phyloP scores from a whole-genome alignment of 352 stramenopile species.

The Peronospora belbahrii region DNA sequence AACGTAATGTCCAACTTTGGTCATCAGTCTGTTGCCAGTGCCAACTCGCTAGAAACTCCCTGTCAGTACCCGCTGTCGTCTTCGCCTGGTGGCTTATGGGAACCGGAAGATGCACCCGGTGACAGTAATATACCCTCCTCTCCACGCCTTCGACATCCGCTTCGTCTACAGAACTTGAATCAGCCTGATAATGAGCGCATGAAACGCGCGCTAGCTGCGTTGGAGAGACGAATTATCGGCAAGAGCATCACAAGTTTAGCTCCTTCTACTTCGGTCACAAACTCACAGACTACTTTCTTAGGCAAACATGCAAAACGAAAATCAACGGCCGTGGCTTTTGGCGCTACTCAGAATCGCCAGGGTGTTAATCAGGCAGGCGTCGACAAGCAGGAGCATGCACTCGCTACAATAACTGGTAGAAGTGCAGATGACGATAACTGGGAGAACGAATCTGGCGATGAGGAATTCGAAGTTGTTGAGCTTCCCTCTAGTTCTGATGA shows the following conservation, averaged over 20 bases:
- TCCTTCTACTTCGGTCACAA: neutral
- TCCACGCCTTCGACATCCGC: conserved; percentile 25
- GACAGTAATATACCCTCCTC: conserved; percentile 1
- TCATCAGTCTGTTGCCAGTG: conserved; percentile 15
- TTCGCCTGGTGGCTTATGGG: neutral
- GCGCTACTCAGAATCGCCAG: neutral
- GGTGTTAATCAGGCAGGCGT: neutral
- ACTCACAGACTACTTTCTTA: neutral
- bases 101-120: neutral
- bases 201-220: conserved; percentile 44
- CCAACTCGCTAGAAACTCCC: conserved; percentile 11
- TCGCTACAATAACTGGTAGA: neutral
- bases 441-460: conserved; percentile 30
- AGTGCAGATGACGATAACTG: conserved; percentile 20
- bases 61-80: conserved; percentile 8
- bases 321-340: conserved; percentile 14
- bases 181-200: conserved; percentile 39
- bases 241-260: conserved; percentile 16
- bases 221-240: conserved; percentile 64
- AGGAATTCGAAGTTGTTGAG: conserved; percentile 70
- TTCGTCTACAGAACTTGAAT: conserved; percentile 49
- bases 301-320: conserved; percentile 18
- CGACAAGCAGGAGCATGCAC: neutral
- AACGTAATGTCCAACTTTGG: conserved; percentile 23
- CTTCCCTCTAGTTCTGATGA: conserved; percentile 51